Percentiles rank a stretch among this genome's conserved stretches.
phyloP scores from a whole-genome alignment of 805 yeast genomes.

The Deakozyma indianensis region DNA sequence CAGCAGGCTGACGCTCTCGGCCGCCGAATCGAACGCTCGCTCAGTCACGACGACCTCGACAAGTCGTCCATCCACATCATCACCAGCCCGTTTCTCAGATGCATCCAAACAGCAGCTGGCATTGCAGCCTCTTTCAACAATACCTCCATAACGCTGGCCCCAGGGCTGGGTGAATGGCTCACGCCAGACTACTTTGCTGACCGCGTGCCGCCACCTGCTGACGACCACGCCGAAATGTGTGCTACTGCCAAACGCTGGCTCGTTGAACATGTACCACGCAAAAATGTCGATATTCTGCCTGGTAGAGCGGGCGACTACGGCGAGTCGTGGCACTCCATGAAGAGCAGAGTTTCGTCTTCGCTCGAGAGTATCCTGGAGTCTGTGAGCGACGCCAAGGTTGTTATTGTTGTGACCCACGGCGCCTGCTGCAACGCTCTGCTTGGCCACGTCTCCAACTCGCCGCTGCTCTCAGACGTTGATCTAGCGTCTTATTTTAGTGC shows the following conservation, averaged over 20 bases:
- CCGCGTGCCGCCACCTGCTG: slow-evolving; percentile 21
- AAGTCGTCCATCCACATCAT: slow-evolving; percentile 8
- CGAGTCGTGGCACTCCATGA: slow-evolving; percentile 23
- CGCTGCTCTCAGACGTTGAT: slow-evolving; percentile 17
- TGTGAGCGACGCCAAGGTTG: slow-evolving; percentile 5
- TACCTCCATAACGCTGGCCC: slow-evolving; percentile 14
- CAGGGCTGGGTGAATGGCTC: slow-evolving; percentile 24
- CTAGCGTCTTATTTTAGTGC: slow-evolving; percentile 9
- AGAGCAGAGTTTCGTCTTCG: slow-evolving; percentile 16
- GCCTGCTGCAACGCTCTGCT: slow-evolving; percentile 24
- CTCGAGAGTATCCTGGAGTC: slow-evolving; percentile 10
- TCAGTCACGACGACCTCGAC: not conserved
- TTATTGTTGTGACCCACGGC: slow-evolving; percentile 23
- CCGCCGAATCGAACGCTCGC: slow-evolving; percentile 1
- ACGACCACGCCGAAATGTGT: slow-evolving; percentile 13
- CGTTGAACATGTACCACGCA: not conserved
- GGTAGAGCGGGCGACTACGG: slow-evolving; percentile 19
- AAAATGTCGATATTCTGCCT: not conserved
- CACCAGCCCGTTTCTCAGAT: slow-evolving; percentile 24
- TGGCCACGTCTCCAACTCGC: slow-evolving; percentile 17
- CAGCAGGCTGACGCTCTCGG: slow-evolving; percentile 18
- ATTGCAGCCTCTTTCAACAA: slow-evolving; percentile 9
- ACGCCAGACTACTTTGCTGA: slow-evolving; percentile 20
- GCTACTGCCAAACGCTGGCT: not conserved
- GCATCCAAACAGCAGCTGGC: slow-evolving; percentile 19